Evolutionary conservation across 1,139 yeast species (phyloP).

Genomic region (Maudiozyma humilis): DNA sequence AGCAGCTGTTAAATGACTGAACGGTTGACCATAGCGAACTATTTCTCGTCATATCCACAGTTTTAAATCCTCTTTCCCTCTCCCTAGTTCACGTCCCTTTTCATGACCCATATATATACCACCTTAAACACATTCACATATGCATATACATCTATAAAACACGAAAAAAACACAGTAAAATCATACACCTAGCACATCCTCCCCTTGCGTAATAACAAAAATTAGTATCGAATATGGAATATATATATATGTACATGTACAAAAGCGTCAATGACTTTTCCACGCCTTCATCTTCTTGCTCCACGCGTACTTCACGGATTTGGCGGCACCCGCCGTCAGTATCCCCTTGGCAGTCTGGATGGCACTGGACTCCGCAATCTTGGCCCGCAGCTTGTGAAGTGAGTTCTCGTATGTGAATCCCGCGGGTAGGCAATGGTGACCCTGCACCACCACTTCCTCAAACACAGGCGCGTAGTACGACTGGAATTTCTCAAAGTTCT

Average conservation of each 20-base stretch:
- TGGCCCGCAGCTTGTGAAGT: constrained; percentile 40
- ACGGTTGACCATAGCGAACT: no score
- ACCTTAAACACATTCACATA: background rate
- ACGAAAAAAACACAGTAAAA: no score
- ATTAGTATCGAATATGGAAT: background rate
- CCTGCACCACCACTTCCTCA: constrained; percentile 36
- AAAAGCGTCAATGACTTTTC: constrained; percentile 1
- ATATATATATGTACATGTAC: background rate
- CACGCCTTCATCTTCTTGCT: constrained; percentile 47
- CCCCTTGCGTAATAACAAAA: no score
- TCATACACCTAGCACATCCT: no score
- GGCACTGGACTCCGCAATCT: constrained; percentile 62
- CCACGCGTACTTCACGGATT: constrained; percentile 66
- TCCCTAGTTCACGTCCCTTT: background rate
- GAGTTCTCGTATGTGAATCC: constrained; percentile 34
- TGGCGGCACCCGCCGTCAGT: constrained; percentile 73
- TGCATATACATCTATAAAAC: background rate
- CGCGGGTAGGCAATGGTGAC: constrained; percentile 32
- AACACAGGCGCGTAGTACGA: constrained; percentile 61
- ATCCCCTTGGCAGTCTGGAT: constrained; percentile 77
- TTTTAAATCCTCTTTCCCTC: background rate
- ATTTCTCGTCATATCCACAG: no score
- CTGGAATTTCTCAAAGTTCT: constrained; percentile 64
- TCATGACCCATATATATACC: background rate
- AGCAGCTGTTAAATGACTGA: constrained; percentile 20